phyloP scores from a whole-genome alignment of 169 alveolate species.

The Plasmodium ovale region DNA sequence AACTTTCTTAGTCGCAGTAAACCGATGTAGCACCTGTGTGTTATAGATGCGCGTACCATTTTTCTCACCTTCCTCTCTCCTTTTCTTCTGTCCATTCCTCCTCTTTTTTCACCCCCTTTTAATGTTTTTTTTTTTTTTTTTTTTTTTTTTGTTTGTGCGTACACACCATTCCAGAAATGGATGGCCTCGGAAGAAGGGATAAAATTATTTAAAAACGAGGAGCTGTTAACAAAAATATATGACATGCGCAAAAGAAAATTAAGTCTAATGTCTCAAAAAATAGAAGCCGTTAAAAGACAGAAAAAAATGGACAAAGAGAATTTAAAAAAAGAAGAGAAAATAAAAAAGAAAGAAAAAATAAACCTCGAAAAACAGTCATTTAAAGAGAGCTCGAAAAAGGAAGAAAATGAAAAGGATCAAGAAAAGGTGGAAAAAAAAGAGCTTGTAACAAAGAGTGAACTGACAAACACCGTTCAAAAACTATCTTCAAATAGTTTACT shows the following conservation, averaged over 20 bases:
- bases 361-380: constrained; percentile 20
- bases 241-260: constrained; percentile 55
- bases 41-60: not conserved
- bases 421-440: constrained; percentile 21
- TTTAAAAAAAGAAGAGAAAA: constrained; percentile 66
- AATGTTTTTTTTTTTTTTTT: not conserved
- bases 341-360: constrained; percentile 68
- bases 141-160: not conserved
- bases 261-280: constrained; percentile 50
- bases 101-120: not conserved
- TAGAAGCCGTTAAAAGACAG: constrained; percentile 64
- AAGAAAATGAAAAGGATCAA: constrained; percentile 10
- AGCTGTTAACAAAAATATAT: constrained; percentile 47
- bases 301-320: constrained; percentile 60
- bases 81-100: not conserved
- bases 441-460: not conserved
- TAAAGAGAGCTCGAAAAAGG: constrained; percentile 38
- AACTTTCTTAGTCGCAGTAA: too few species aligned
- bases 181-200: constrained; percentile 76
- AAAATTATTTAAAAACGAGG: constrained; percentile 59
- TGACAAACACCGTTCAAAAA: constrained; percentile 9
- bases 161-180: constrained; percentile 36
- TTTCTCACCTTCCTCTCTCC: not conserved
- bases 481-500: constrained; percentile 10
- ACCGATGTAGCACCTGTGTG: not conserved